Base-by-base conservation (phyloP, 768 basidiomycete genomes). In the Mycena rebaudengoi region DNA sequence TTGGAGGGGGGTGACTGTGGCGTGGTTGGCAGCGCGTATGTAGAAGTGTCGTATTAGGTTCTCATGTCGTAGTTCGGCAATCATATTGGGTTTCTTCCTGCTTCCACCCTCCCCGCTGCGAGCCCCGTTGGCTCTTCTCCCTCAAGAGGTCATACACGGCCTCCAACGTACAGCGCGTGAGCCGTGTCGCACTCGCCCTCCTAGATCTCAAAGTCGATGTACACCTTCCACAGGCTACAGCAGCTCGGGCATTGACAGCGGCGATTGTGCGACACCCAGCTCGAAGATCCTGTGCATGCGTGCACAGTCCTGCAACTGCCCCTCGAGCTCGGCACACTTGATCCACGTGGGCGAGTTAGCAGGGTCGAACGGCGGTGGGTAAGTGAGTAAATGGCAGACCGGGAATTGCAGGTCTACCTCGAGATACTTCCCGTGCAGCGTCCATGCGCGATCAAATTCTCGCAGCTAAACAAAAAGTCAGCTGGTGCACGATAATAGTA, bases 261-360 rank as follows among this genome's bases (percentile, higher is more conserved):
- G 87, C 0, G 87, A 79, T 71, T 98, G 96, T 7, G 89, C 83
- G 23, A 94, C 86, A 7, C 92, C 96, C 21, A 98, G 88, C 76
- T 98, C 96, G 79, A 95, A 98, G 71, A 99, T 95, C 5, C 91
- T 95, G 14, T 96, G 91, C 2, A 94, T 92, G 35, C 96, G 95
- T 25, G 88, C 82, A 73, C 91, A 89, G 75, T 98, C 96, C 74
- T 92, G 91, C 1, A 98, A 84, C 50, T 91, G 90, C 0, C 88
- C 86, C 76, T 99, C 96, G 32, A 98, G 87, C 71, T 97, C 94
- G 25, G 97, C 94, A 75, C 89, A 99, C 75, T 93, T 92, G 78
- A 99, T 97, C 97, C 97, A 99, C 0, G 96, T 94, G 1, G 94
- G 82, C 1, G 94, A 92, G 75, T 97, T 95, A 26, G 94, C 89